Evolutionary conservation across 345 rosid species (phyloP).

Genomic region (Sonneratia caseolaris): DNA sequence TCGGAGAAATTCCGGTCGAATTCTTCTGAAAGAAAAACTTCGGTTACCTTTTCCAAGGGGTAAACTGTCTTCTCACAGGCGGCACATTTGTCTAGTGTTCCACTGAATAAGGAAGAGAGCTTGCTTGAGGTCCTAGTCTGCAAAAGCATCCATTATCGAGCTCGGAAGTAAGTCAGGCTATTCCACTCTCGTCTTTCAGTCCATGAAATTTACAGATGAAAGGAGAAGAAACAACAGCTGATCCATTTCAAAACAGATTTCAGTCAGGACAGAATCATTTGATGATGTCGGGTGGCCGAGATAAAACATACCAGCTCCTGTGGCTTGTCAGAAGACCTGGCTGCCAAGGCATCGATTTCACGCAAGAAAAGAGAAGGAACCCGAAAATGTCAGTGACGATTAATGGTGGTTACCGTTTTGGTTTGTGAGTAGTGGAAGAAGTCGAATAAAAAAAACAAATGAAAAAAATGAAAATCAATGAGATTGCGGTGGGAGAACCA

Average conservation of each 20-base stretch:
- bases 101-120: slow-evolving; percentile 61
- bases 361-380: background rate
- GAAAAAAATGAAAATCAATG: too few relatives aligned
- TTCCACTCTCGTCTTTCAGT: background rate
- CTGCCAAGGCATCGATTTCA: slow-evolving; percentile 6
- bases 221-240: background rate
- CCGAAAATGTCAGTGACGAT: background rate
- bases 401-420: background rate
- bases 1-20: background rate
- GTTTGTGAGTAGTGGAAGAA: too few relatives aligned
- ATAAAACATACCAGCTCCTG: slow-evolving; percentile 24
- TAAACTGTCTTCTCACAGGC: slow-evolving; percentile 68
- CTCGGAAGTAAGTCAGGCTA: background rate
- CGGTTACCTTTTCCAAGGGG: slow-evolving; percentile 66
- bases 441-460: background rate
- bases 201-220: background rate
- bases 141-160: background rate
- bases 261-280: background rate
- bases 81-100: slow-evolving; percentile 77
- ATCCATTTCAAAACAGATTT: background rate
- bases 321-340: slow-evolving; percentile 13
- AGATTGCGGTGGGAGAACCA: background rate
- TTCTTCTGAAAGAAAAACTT: background rate
- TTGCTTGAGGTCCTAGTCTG: slow-evolving; percentile 70
- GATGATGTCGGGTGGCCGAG: background rate